Evolutionary conservation across 768 basidiomycete species (phyloP), one percentile per base, ranked within the genome.

Genomic region (Ramaria rubella): DNA sequence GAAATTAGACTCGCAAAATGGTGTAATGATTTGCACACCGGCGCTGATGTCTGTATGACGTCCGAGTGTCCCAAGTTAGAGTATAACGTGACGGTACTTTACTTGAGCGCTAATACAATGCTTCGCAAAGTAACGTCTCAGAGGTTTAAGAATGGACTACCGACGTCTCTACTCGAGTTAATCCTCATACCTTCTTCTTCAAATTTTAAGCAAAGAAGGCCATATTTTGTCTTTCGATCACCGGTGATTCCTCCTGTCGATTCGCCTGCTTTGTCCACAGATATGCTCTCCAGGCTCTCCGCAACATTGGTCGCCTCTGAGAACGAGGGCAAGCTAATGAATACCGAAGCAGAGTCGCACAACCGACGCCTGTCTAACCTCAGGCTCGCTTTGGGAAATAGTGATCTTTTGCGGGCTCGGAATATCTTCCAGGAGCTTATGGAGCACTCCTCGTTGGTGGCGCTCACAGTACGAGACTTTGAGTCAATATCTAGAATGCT

Each of bases 381-480:
- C 23, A 56, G 55, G 31, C 26, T 46, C 27, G 55, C 55, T 2
- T 29, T 56, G 12, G 55, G 55, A 6, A 40, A 24, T n/a, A 29
- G 19, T 26, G 36, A 46, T 24, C 19, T 31, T 8, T 21, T 19
- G 15, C 15, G 43, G 5, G 24, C 48, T n/a, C 31, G 27, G 26
- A 23, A 56, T n/a, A 30, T 46, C 14, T 33, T 21, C 34, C 2
- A 34, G 11, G 30, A 30, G 29, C n/a, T 56, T 15, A 8, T 21
- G 29, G 24, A 24, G 40, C 24, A 49, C 17, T 9, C 15, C 15
- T 29, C 43, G n/a, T 23, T 46, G 17, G 45, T 14, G 8, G 31
- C 43, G 31, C 7, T 56, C n/a, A 48, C 45, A 15, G 19, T 17
- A 12, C 24, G 55, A 24, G 55, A 56, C 26, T 45, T 40, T 17